These are phyloP conservation scores for Zelonia costaricensis DNA, from an alignment of 208 protist genomes.

Conservation along the genomic window DNA sequence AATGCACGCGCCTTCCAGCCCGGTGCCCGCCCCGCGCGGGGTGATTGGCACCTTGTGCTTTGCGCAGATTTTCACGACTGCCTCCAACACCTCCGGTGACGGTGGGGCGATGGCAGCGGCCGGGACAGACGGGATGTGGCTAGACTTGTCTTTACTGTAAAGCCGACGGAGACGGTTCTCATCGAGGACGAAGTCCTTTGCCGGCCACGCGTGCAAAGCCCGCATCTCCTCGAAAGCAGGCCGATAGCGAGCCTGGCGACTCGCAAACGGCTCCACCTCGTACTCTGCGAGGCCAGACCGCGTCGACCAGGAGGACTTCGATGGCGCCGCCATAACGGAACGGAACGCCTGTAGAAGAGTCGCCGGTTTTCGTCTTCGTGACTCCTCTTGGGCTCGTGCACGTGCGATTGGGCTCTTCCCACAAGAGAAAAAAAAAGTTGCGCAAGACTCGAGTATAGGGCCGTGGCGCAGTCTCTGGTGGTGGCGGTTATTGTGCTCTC, in stretches of 20 bases:
- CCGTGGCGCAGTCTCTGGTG: no score
- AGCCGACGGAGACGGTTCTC: conserved; percentile 4
- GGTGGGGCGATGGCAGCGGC: conserved; percentile 19
- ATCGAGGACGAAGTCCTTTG: conserved; percentile 21
- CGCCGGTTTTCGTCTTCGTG: no score
- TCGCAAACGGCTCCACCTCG: conserved; percentile 20
- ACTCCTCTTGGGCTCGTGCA: no score
- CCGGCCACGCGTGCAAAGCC: neutral
- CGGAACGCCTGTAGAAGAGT: no score
- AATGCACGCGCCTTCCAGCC: conserved; percentile 30
- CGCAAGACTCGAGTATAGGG: no score
- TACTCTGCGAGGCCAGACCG: conserved; percentile 3
- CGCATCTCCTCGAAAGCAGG: neutral
- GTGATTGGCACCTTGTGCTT: conserved; percentile 36
- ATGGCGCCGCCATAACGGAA: neutral
- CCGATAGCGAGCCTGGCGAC: conserved; percentile 15
- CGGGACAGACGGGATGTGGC: conserved; percentile 15
- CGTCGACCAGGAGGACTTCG: neutral
- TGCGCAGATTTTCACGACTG: conserved; percentile 21
- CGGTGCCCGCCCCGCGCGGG: conserved; percentile 30
- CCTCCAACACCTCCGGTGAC: conserved; percentile 10
- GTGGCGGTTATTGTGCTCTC: no score
- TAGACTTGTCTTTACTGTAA: conserved; percentile 32
- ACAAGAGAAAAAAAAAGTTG: no score
- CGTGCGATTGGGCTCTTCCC: no score